phyloP scores from a whole-genome alignment of 495 filamentous ascomycete genomes.

The Aspergillus conjunctus region DNA sequence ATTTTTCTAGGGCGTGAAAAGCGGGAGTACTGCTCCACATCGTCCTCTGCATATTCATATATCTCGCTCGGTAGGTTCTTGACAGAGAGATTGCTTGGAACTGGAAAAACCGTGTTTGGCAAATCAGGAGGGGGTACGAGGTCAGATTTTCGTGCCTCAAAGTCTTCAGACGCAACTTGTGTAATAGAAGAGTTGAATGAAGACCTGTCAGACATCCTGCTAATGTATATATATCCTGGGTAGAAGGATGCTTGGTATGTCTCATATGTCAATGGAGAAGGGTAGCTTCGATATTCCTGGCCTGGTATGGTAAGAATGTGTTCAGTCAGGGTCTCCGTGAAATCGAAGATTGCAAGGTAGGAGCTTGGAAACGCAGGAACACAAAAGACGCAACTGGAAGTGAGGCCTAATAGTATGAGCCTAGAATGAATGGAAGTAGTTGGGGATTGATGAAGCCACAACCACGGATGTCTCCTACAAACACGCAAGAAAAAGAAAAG shows the following conservation, averaged over 20 bases:
- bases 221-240: not conserved
- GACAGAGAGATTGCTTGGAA: conserved; percentile 5
- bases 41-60: conserved; percentile 32
- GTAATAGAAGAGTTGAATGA: conserved; percentile 15
- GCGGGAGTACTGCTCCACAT: conserved; percentile 53
- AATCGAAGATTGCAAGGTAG: not conserved
- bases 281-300: not conserved
- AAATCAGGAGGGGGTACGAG: conserved; percentile 12
- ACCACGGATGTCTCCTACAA: not conserved
- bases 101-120: conserved; percentile 18
- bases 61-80: conserved; percentile 12
- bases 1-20: conserved; percentile 59
- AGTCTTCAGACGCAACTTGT: conserved; percentile 12
- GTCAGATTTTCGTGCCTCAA: conserved; percentile 7
- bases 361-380: not conserved
- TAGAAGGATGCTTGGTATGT: not conserved
- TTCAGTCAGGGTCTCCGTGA: not conserved
- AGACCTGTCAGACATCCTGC: conserved; percentile 13
- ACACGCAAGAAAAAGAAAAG: conserved; percentile 6
- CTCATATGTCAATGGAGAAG: conserved; percentile 1
- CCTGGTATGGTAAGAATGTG: not conserved
- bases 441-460: no score
- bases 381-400: not conserved
- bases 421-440: not conserved
- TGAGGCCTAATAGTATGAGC: not conserved